Percentiles rank a stretch among this genome's conserved stretches.
Conservation (phyloP, 2,329 filamentous ascomycete species). For the Xylariaceae sp. region DNA sequence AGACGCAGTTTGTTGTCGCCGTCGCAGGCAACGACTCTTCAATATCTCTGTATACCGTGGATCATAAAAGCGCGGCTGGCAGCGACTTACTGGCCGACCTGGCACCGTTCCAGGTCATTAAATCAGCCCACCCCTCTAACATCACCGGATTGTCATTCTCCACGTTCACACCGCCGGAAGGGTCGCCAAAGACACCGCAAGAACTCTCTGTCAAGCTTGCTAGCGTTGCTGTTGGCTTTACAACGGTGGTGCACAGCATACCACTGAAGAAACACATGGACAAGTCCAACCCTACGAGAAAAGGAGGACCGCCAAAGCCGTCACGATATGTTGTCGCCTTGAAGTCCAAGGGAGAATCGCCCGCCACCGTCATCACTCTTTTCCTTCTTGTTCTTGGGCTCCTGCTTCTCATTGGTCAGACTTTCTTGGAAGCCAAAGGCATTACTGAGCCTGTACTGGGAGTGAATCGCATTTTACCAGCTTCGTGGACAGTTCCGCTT, state of each 20-base stretch:
- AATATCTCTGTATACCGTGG: conserved; percentile 72
- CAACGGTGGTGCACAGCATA: conserved; percentile 74
- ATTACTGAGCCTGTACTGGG: conserved; percentile 52
- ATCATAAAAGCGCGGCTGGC: conserved; percentile 51
- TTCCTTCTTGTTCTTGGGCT: conserved; percentile 55
- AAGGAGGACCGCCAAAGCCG: conserved; percentile 39
- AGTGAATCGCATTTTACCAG: conserved; percentile 51
- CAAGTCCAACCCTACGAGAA: conserved; percentile 27
- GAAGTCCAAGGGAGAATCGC: conserved; percentile 49
- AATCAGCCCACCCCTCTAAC: conserved; percentile 50
- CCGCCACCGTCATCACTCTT: conserved; percentile 46
- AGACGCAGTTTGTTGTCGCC: conserved; percentile 75
- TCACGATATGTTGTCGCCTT: conserved; percentile 68
- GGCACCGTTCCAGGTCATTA: conserved; percentile 48
- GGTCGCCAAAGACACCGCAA: conserved; percentile 41
- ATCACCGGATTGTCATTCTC: conserved; percentile 59
- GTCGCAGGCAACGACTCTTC: conserved; percentile 77
- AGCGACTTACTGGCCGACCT: conserved; percentile 50
- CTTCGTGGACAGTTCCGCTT: conserved; percentile 24
- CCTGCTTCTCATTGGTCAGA: conserved; percentile 58
- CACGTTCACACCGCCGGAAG: conserved; percentile 46
- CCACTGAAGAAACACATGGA: conserved; percentile 52
- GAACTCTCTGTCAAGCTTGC: conserved; percentile 70
- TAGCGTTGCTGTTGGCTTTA: conserved; percentile 76
- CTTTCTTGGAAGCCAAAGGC: conserved; percentile 61